Percentiles rank a stretch among this genome's conserved stretches.
Evolutionary conservation across 2,329 filamentous ascomycete genomes (phyloP).

Genomic region (Aspergillus aculeatinus): DNA sequence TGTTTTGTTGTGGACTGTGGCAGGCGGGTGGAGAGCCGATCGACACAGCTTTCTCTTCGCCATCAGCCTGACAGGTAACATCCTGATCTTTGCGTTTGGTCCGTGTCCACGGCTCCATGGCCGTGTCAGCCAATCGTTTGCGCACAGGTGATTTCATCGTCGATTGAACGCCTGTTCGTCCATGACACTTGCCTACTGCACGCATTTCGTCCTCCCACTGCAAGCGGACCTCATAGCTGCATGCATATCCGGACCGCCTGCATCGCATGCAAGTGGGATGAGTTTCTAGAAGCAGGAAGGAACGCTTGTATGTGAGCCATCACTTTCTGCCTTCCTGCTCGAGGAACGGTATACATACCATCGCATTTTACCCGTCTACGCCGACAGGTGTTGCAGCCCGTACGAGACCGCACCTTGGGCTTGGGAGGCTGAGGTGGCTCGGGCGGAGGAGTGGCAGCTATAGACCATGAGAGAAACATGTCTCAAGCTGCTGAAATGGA

Average conservation of each 20-base stretch:
- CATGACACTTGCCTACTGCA: conserved; percentile 7
- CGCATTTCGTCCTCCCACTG: conserved; percentile 12
- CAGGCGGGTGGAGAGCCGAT: conserved; percentile 4
- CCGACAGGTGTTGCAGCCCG: conserved; percentile 8
- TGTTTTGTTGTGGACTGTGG: neutral
- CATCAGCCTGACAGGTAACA: neutral
- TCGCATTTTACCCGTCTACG: conserved; percentile 10
- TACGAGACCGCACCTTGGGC: conserved; percentile 1
- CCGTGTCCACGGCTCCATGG: neutral
- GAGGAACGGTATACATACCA: neutral
- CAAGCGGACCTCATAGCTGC: conserved; percentile 5
- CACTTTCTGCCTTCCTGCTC: neutral
- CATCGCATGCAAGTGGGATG: conserved; percentile 8
- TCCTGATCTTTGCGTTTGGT: neutral
- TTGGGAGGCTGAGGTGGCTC: neutral
- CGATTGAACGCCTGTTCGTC: conserved; percentile 4
- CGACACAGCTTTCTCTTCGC: neutral
- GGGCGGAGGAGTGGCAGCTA: neutral
- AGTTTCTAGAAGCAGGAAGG: neutral
- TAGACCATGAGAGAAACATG: conserved; percentile 7
- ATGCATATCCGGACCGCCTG: conserved; percentile 1
- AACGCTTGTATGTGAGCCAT: neutral
- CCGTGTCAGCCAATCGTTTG: neutral
- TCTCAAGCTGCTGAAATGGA: neutral
- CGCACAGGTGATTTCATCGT: neutral